Base-by-base conservation (phyloP, 768 basidiomycete genomes). In the Naganishia onofrii region DNA sequence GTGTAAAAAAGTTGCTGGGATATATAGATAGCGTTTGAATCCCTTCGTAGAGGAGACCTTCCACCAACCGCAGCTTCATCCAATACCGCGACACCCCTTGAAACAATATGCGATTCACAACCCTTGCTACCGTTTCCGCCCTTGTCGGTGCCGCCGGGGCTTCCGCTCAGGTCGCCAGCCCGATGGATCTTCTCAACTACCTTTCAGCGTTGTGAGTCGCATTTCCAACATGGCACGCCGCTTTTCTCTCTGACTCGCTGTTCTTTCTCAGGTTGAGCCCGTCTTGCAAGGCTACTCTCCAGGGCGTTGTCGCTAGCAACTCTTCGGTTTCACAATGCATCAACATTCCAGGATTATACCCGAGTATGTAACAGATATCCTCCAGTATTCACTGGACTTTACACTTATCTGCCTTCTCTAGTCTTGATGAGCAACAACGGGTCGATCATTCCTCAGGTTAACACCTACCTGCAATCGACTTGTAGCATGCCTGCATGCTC, bases 401-500 rank as follows among this genome's bases (percentile, higher is more conserved):
- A 12, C 21, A 42, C 32, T 32, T 38, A 21, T 12, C 31, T 32
- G 7, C 52, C n/a, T 46, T 48, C 13, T 28, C 8, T 44, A 71
- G 70, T 71, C 46, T 44, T 71, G 34, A 44, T 21, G 57, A 73
- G 70, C 23, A 64, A 72, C 69, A 76, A 77, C 67, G 38, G 66
- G 17, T 74, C 74, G 2, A 60, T 80, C 73, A 68, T 80, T 52
- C 73, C 74, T 12, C 57, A 73, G n/a, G 21, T 80, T 56, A 76
- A 78, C 69, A 57, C 55, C 23, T 76, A 76, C 72, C 68, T 78
- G 46, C 34, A 66, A 34, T 36, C 44, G 28, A 58, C 75, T 51
- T 80, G 79, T 66, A 54, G 67, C 23, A 44, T 69, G 17, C 68
- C 67, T 19, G 73, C 77, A 52, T 78, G 77, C 60, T 56, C 71